Evolutionary conservation across 495 filamentous ascomycete genomes (phyloP).

Genomic region (Podospora anserina): DNA sequence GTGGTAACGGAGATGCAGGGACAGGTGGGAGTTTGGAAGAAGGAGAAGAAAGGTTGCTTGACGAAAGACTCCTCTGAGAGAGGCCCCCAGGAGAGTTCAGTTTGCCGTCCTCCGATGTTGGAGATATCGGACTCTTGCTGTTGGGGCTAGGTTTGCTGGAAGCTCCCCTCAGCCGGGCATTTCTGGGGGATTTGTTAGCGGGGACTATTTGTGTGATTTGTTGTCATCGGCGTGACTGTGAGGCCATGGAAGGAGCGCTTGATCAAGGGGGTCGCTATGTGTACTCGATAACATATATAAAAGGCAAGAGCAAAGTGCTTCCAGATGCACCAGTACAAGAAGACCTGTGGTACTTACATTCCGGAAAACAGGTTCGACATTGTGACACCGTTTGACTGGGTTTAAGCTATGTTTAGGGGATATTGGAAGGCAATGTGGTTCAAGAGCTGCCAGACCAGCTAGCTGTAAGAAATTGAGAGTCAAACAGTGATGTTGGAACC

Average conservation of each 20-base stretch:
- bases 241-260: neutral
- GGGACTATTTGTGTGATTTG: neutral
- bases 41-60: constrained; percentile 48
- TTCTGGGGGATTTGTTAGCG: constrained; percentile 33
- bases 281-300: neutral
- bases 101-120: constrained; percentile 34
- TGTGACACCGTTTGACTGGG: constrained; percentile 24
- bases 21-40: constrained; percentile 54
- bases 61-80: constrained; percentile 46
- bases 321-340: neutral
- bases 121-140: constrained; percentile 42
- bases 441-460: neutral
- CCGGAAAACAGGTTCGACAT: constrained; percentile 80
- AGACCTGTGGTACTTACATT: constrained; percentile 57
- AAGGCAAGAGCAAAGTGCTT: neutral
- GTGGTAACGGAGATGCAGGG: constrained; percentile 42
- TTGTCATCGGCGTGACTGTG: neutral
- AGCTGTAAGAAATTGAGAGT: neutral
- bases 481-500: neutral
- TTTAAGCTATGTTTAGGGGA: neutral
- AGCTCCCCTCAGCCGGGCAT: constrained; percentile 48
- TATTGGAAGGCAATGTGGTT: neutral
- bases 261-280: neutral
- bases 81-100: constrained; percentile 44
- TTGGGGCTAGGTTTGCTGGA: constrained; percentile 36